Evolutionary conservation across 2,329 filamentous ascomycete genomes (phyloP), one percentile per base, ranked within the genome.

Genomic region (Colletotrichum sp.): DNA sequence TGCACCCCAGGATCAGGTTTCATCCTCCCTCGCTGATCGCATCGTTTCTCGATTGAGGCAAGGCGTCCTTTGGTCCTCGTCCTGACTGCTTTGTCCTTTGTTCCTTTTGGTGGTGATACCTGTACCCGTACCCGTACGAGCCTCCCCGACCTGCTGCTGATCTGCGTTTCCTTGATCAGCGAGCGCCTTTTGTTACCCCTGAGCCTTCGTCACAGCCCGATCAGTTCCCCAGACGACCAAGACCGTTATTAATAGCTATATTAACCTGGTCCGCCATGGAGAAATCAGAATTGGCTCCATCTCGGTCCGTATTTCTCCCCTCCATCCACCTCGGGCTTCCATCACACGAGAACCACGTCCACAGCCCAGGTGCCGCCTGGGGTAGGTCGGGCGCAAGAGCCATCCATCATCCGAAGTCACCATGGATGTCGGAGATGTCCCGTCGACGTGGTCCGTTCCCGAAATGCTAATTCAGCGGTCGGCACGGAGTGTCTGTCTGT

Each of bases 161-260:
- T 73, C 73, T 58, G 48, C 18, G 61, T 36, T 67, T 43, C 24
- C 69, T 34, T 60, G 26, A 36, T 36, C 60, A 38, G 56, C 43
- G 43, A 52, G 43, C 43, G 30, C 56, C 58, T 34, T 62, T 34
- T 48, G 38, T 21, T 52, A 65, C 60, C 52, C 66, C 71, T 73
- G 66, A 74, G 48, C n/a, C n/a, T 52, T 75, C 62, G 30, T 30
- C 60, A 30, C 64, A 52, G 30, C 30, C 60, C 48, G 34, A 38
- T 55, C 58, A 61, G 70, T 76, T 76, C 65, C 73, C 65, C 58
- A 69, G 70, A 69, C 73, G 70, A 76, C 70, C 48, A 61, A 24
- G 15, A 60, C 21, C 70, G 34, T 65, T 73, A 38, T 73, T 69
- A 69, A 73, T 76, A 38, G 34, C 32, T 10, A 6, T 34, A 18